Evolutionary conservation across 2,329 filamentous ascomycete genomes (phyloP).

Genomic region (Pyricularia grisea): DNA sequence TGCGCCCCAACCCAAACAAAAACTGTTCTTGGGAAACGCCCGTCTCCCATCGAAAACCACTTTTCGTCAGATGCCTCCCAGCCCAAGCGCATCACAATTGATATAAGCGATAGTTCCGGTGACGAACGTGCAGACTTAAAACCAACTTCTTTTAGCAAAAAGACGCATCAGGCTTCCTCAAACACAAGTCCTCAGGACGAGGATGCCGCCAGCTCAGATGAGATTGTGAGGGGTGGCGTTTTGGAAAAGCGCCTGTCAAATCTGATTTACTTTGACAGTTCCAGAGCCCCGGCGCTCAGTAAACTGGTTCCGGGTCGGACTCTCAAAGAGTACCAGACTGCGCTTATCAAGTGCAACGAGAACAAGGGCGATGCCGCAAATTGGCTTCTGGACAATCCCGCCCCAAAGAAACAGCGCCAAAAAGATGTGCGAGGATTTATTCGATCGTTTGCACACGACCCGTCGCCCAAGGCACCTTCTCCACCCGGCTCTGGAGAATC

Average conservation of each 20-base stretch:
- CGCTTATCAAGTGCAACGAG: constrained; percentile 8
- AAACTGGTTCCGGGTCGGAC: constrained; percentile 2
- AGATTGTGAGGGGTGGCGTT: constrained; percentile 1
- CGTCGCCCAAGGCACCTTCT: neutral
- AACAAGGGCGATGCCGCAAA: constrained; percentile 8
- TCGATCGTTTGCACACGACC: constrained; percentile 9
- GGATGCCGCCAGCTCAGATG: neutral
- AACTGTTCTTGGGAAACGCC: constrained; percentile 6
- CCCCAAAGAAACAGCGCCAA: constrained; percentile 1
- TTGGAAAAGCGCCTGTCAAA: constrained; percentile 3
- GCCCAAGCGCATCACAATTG: constrained; percentile 15
- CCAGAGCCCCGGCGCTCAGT: neutral
- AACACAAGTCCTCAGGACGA: neutral
- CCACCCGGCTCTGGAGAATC: neutral
- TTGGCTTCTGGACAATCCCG: constrained; percentile 8
- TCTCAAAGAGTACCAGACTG: constrained; percentile 5
- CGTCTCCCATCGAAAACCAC: neutral
- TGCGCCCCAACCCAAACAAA: constrained; percentile 33
- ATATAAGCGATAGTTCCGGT: constrained; percentile 44
- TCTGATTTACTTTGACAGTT: neutral
- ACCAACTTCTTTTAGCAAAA: constrained; percentile 42
- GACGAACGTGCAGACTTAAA: constrained; percentile 50
- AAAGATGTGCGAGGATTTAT: constrained; percentile 8
- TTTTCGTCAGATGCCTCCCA: neutral
- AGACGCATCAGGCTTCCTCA: neutral